A percentile compares a stretch with the other conserved stretches of the same genome.
These are phyloP conservation scores for Fusarium brevicatenulatum DNA, from an alignment of 2,329 filamentous ascomycete genomes.

Conservation along the genomic window DNA sequence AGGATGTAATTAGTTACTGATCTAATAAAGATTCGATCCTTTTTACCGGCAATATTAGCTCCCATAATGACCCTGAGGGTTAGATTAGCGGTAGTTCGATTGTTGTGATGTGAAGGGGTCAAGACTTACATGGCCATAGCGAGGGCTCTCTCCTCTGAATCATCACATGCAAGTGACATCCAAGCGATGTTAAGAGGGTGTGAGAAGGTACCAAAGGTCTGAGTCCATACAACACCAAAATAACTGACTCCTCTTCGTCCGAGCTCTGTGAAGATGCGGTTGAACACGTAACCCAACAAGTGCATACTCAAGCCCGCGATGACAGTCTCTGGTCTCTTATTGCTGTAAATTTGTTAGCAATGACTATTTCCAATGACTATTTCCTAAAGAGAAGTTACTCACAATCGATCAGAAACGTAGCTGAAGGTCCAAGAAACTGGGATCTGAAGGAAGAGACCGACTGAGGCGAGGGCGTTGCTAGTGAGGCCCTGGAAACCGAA, in stretches of 20 bases:
- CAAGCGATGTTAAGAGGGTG: slow-evolving; percentile 69
- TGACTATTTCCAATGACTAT: accelerated
- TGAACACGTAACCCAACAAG: slow-evolving; percentile 63
- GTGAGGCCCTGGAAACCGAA: slow-evolving; percentile 61
- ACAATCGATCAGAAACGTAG: slow-evolving; percentile 63
- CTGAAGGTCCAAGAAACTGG: slow-evolving; percentile 63
- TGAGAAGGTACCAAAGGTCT: slow-evolving; percentile 64
- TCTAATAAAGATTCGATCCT: too few species aligned
- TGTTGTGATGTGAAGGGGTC: neutral
- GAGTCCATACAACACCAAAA: slow-evolving; percentile 66
- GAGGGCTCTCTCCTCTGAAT: slow-evolving; percentile 67
- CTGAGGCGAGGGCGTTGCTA: slow-evolving; percentile 64
- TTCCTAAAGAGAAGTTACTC: slow-evolving; percentile 28
- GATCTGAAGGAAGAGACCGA: slow-evolving; percentile 64
- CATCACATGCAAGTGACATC: slow-evolving; percentile 65
- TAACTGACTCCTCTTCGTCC: slow-evolving; percentile 56
- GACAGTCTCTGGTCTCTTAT: slow-evolving; percentile 63
- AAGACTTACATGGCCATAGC: slow-evolving; percentile 64
- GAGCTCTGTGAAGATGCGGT: slow-evolving; percentile 61
- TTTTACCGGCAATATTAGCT: slow-evolving; percentile 59
- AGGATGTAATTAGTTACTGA: too few species aligned
- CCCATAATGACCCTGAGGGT: slow-evolving; percentile 64
- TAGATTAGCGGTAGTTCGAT: too few species aligned
- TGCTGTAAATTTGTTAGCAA: slow-evolving; percentile 38
- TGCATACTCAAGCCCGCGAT: slow-evolving; percentile 59